Base-by-base conservation (phyloP, 768 basidiomycete genomes). In the Boletus reticuloceps region DNA sequence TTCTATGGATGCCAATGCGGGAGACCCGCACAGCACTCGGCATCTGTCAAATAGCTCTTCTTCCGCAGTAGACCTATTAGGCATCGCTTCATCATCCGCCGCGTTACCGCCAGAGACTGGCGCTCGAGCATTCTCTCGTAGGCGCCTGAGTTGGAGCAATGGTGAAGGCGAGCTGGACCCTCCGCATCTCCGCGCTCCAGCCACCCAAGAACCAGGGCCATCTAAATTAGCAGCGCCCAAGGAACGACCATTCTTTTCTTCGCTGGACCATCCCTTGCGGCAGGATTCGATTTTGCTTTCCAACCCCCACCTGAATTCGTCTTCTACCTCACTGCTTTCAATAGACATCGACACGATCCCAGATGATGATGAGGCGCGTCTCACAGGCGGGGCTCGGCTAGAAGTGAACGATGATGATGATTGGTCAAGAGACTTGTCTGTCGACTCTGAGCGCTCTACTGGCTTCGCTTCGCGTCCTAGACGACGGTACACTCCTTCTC, bases 101-200 rank as follows among this genome's bases (percentile, higher is more conserved):
- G 17, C 53, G 13, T 22, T 53, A 19, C 53, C 49, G 6, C 63
- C 69, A 3, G 76, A 79, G 54, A 74, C 75, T 2, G 38, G 42
- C 46, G 69, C 52, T 50, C 63, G 53, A 29, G 58, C 65, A 14
- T 63, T 75, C 58, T 64, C 85, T 38, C 77, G 85, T 57, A 73
- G 84, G 46, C 77, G 86, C 53, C 69, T 75, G 2, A 87, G 86
- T 63, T 83, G 86, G 84, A 81, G 82, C 22, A 68, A 70, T 20
- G 59, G 74, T 43, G 78, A 81, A 53, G 60, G 67, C 40, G 75
- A 75, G 50, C 76, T 76, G 61, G 81, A 83, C 66, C 79, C 79
- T 13, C 71, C 81, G 47, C 75, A 17, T n/a, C 25, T 27, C 0
- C 8, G 9, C 46, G 22, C 31, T 41, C 32, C 53, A 37, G 32